phyloP scores from a whole-genome alignment of 2,329 filamentous ascomycete genomes.

The Whalleya microplaca region DNA sequence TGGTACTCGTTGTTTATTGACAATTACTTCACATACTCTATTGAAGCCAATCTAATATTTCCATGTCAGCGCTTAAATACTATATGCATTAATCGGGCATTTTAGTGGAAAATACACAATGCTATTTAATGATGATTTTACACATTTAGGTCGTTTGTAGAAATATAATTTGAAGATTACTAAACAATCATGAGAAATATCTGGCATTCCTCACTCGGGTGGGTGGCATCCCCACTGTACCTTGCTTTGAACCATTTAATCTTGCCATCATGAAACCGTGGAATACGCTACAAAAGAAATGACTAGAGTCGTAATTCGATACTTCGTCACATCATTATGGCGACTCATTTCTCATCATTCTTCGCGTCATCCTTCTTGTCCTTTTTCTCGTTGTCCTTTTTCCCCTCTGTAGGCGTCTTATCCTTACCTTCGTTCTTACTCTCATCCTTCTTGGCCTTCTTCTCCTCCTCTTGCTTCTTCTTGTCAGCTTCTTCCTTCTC shows the following conservation, averaged over 20 bases:
- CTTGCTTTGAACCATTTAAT: neutral
- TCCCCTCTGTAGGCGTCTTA: slow-evolving; percentile 20
- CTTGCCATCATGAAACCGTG: neutral
- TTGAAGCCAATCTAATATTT: no score
- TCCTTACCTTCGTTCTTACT: slow-evolving; percentile 25
- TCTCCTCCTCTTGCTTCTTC: slow-evolving; percentile 21
- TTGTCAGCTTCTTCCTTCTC: slow-evolving; percentile 35
- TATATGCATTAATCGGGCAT: no score
- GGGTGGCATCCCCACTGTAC: neutral
- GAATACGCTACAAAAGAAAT: neutral
- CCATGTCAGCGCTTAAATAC: no score
- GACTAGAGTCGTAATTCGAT: neutral
- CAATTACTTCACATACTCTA: no score
- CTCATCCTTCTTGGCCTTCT: slow-evolving; percentile 33
- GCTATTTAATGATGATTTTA: no score
- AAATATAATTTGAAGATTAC: no score
- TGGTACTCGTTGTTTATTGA: no score
- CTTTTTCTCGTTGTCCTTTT: slow-evolving; percentile 24
- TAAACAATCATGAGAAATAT: no score
- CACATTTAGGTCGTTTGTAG: no score
- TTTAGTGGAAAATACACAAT: no score
- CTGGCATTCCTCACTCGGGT: no score
- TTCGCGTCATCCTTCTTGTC: slow-evolving; percentile 24
- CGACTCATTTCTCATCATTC: slow-evolving; percentile 12
- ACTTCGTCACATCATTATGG: neutral